Evolutionary conservation across 2,329 filamentous ascomycete species (phyloP), one percentile per base, ranked within the genome.

Genomic region (Fusarium goolgardi): DNA sequence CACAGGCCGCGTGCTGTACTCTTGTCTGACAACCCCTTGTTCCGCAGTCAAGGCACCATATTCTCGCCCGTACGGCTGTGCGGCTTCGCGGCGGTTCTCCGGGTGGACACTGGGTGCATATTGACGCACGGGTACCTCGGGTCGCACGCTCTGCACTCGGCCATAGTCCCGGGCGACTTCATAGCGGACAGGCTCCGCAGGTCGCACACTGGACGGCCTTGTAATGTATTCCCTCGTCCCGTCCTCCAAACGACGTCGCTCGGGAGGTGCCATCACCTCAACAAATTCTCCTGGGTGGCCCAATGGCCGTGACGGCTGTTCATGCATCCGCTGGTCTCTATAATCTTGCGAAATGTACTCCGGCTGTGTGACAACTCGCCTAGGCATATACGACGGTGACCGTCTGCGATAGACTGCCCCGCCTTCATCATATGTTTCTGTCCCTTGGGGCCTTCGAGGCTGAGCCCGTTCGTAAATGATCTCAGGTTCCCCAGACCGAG

Each of bases 381-480:
- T 81, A 12, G 84, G 80, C n/a, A 81, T 76, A 73, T 79, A 84
- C 11, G 81, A 73, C 4, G 88, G 86, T 5, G 89, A 82, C 3
- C 82, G 72, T 55, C 82, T 80, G 47, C 81, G 78, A 68, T 88
- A 89, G 6, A 86, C 72, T 27, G 82, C 70, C 6, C 78, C 78
- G 23, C 83, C 82, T 29, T 89, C 86, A 27, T 85, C 82, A 57
- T 83, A 83, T 3, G 81, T 77, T 11, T 82, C 79, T 21, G 82
- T 72, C 11, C 73, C 81, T 6, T 85, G 77, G 58, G 85, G 83
- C 60, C 85, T 83, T 35, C 86, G 84, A 23, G 82, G 81, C 2
- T 84, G 81, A 15, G 83, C 78, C 69, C 90, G 86, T 73, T 95
- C 92, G 71, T 94, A 93, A 43, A 90, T 78, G 53, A 88, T 75